Evolutionary conservation across 257 asterid genomes (phyloP).

Genomic region (Solanum chilense): DNA sequence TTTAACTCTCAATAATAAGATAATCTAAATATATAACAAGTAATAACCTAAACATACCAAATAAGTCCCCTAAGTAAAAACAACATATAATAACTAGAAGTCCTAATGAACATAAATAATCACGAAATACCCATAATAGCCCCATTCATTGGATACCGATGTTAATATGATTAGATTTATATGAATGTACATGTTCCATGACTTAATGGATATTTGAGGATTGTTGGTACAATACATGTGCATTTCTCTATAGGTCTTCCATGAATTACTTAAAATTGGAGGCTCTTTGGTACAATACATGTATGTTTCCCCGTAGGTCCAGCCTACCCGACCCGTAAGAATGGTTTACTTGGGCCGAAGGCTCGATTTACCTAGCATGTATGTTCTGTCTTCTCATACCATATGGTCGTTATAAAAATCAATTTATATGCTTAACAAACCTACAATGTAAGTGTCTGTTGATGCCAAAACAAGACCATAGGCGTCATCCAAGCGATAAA

Average conservation of each 20-base stretch:
- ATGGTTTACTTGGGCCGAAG: fast-evolving
- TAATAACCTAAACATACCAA: too few species aligned
- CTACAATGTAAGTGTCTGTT: background rate
- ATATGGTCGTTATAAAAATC: too few species aligned
- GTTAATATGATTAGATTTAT: too few species aligned
- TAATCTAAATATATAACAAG: too few species aligned
- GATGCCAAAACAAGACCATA: background rate
- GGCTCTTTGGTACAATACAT: background rate
- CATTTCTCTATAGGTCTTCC: background rate
- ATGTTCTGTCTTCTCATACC: too few species aligned
- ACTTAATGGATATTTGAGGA: background rate
- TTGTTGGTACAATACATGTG: background rate
- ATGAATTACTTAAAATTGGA: too few species aligned
- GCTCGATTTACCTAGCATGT: background rate
- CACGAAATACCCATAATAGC: too few species aligned
- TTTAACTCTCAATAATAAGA: too few species aligned
- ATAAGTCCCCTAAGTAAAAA: too few species aligned
- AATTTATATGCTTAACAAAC: background rate
- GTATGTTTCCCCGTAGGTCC: background rate
- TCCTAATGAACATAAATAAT: too few species aligned
- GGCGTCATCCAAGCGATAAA: background rate
- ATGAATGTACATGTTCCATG: background rate
- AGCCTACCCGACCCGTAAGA: background rate
- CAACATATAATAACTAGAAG: too few species aligned
- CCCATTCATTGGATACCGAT: fast-evolving